Evolutionary conservation across 805 yeast genomes (phyloP).

Genomic region (Candida nemodendra): DNA sequence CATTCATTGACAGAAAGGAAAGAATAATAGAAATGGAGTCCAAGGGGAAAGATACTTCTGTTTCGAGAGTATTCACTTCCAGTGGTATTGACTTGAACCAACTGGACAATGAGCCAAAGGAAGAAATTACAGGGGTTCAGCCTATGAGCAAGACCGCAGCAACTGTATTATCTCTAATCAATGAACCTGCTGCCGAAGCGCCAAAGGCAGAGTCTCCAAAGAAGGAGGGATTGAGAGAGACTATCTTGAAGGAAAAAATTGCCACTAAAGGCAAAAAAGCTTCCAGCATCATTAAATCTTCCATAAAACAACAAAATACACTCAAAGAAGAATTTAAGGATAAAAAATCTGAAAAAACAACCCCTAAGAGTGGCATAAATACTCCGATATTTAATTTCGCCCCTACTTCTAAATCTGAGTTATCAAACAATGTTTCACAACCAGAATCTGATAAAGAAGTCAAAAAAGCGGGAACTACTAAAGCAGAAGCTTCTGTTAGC

Average conservation of each 20-base stretch:
- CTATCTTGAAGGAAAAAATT: not conserved
- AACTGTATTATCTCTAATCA: conserved; percentile 23
- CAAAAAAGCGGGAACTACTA: too few relatives aligned
- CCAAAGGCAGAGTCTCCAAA: not conserved
- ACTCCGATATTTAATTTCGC: too few relatives aligned
- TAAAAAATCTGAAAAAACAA: not conserved
- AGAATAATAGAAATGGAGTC: conserved; percentile 1
- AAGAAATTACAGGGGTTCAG: not conserved
- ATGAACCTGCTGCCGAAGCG: conserved; percentile 11
- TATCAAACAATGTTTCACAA: not conserved
- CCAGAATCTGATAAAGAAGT: not conserved
- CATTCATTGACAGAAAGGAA: conserved; percentile 18
- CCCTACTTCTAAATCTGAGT: not conserved
- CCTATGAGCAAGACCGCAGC: conserved; percentile 27
- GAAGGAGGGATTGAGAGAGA: not conserved
- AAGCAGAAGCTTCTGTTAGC: not conserved
- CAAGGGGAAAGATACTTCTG: not conserved
- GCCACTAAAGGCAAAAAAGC: not conserved
- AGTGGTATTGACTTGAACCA: conserved; percentile 19
- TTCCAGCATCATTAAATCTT: too few relatives aligned
- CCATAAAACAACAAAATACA: not conserved
- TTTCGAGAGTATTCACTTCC: conserved; percentile 5
- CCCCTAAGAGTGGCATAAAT: too few relatives aligned
- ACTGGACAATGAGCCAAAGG: conserved; percentile 12
- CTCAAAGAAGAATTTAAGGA: not conserved